Base-by-base conservation (phyloP, 2,329 filamentous ascomycete genomes). In the Penicillium sp. region DNA sequence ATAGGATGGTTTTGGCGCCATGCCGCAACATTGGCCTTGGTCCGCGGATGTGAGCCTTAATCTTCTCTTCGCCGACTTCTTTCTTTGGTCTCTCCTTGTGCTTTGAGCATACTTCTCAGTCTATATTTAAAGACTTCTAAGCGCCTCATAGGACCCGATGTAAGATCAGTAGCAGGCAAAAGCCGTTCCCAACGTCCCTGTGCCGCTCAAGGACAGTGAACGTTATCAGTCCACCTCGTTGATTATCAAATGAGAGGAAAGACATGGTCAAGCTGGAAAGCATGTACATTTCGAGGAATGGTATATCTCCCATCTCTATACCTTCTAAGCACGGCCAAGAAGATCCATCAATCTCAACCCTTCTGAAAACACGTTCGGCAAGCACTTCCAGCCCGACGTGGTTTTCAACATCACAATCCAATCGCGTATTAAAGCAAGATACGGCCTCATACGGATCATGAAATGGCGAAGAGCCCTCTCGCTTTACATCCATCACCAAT, bases 331-430 rank as follows among this genome's bases (percentile, higher is more conserved):
- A 26, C 50, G 42, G 26, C 12, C 29, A 65, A 29, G 71, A 77
- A 62, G 44, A 68, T 8, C 54, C 68, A 24, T 47, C 51, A 33
- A 69, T 77, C 45, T 63, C 68, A 49, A 49, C 51, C 58, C 16
- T 66, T 77, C 29, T 21, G 77, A 82, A 63, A 52, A 61, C 33
- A 58, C 71, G 18, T 76, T 87, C 45, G 61, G 71, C 21, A 75
- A 86, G 24, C 65, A 73, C 44, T 72, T 76, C 8, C 84, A 88
- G 68, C 77, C 83, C 41, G 84, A 87, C 71, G 85, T 85, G 47
- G 84, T 85, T 42, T 87, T 84, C 71, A 88, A 81, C 62, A 71
- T 70, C 57, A 82, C 86, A 66, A 88, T 84, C 1, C 83, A 88
- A 88, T 69, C 75, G 79, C 50, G 76, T 80, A 56, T 60, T 73